Evolutionary conservation across 768 basidiomycete species (phyloP).

Genomic region (Leccinum sublutescens): DNA sequence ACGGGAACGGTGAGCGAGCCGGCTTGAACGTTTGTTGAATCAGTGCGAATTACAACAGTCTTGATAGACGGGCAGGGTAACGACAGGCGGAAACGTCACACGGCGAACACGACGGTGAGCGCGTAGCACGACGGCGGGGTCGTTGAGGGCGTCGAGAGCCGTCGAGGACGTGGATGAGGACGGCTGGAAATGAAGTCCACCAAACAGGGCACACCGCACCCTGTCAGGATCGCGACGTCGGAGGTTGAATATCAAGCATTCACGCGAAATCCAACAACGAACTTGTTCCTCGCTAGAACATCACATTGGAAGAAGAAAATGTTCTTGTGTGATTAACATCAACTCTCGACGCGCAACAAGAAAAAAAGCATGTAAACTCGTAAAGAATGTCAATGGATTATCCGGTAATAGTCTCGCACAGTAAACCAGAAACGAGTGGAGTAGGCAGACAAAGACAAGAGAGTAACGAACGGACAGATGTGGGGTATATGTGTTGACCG

Average conservation of each 20-base stretch:
- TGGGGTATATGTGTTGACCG: conserved; percentile 36
- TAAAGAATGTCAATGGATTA: conserved; percentile 39
- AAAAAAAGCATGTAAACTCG: conserved; percentile 28
- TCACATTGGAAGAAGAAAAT: conserved; percentile 11
- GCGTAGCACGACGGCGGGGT: conserved; percentile 12
- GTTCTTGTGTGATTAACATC: conserved; percentile 24
- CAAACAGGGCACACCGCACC: conserved; percentile 8
- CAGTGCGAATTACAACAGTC: conserved; percentile 17
- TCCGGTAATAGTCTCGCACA: conserved; percentile 35
- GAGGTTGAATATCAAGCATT: conserved; percentile 27
- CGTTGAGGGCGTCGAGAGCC: conserved; percentile 9
- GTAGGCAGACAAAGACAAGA: conserved; percentile 37
- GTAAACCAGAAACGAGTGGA: conserved; percentile 34
- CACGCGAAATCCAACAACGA: conserved; percentile 5
- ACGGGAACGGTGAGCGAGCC: conserved; percentile 6
- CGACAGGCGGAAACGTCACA: conserved; percentile 6
- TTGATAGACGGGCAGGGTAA: conserved; percentile 3
- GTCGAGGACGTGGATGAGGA: conserved; percentile 8
- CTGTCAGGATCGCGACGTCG: conserved; percentile 18
- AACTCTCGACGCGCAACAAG: conserved; percentile 24
- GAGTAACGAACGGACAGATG: conserved; percentile 34
- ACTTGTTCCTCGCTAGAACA: conserved; percentile 1
- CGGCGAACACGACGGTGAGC: conserved; percentile 3
- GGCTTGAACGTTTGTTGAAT: conserved; percentile 11
- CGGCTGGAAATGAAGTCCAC: conserved; percentile 4